Conservation (phyloP, 768 basidiomycete genomes). For the Macrolepiota albuminosa region DNA sequence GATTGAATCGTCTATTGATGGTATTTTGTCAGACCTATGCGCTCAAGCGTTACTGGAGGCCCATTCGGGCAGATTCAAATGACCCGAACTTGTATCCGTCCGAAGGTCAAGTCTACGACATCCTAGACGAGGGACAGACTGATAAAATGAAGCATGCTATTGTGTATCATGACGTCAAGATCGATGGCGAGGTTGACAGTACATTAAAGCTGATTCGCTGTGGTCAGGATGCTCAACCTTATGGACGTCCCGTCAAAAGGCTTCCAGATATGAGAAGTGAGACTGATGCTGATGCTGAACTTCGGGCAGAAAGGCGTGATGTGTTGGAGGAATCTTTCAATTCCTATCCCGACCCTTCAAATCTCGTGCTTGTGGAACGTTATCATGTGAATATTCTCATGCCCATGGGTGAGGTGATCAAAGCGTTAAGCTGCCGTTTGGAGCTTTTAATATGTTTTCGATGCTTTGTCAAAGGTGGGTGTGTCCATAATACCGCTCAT, state of each 20-base stretch:
- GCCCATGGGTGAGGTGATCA: background rate
- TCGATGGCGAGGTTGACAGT: background rate
- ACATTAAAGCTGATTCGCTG: background rate
- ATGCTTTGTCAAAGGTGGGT: background rate
- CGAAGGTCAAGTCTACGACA: background rate
- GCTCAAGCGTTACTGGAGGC: background rate
- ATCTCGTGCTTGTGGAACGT: background rate
- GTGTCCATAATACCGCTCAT: background rate
- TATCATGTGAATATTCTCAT: background rate
- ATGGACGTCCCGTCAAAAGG: background rate
- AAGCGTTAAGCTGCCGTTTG: background rate
- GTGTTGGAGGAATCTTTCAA: background rate
- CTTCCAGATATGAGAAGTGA: background rate
- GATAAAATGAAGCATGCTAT: background rate
- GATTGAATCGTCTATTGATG: background rate
- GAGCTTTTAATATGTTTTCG: background rate
- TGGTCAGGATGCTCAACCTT: background rate
- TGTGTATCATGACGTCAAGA: background rate
- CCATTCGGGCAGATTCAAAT: background rate
- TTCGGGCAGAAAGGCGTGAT: background rate
- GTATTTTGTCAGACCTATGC: background rate
- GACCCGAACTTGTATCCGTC: background rate
- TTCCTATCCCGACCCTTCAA: background rate
- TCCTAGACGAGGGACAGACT: background rate
- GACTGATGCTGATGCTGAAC: background rate